These are phyloP conservation scores for Rhodotorula toruloides DNA, from an alignment of 768 basidiomycete species.

Conservation along the genomic window DNA sequence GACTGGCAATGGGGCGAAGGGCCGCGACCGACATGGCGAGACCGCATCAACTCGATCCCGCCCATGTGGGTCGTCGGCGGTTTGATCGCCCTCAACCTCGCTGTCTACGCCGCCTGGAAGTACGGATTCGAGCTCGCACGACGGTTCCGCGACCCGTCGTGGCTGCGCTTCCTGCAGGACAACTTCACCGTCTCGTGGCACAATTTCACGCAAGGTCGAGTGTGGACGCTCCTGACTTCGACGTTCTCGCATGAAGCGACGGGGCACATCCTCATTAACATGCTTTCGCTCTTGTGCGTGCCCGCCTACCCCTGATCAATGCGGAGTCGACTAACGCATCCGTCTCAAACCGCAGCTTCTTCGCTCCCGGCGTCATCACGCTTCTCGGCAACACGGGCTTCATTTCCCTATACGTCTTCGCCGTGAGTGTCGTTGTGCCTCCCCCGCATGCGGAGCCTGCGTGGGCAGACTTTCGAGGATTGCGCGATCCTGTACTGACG, in stretches of 20 bases:
- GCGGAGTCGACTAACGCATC: conserved; percentile 50
- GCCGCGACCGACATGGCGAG: conserved; percentile 2
- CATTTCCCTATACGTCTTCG: conserved; percentile 53
- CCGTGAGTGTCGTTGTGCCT: conserved; percentile 49
- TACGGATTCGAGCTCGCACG: conserved; percentile 18
- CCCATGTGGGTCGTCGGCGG: conserved; percentile 2
- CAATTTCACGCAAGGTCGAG: conserved; percentile 61
- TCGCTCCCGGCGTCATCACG: conserved; percentile 61
- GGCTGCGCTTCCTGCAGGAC: conserved; percentile 54
- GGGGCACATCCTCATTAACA: conserved; percentile 24
- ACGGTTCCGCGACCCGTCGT: conserved; percentile 46
- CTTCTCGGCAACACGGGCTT: conserved; percentile 56
- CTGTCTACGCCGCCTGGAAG: conserved; percentile 21
- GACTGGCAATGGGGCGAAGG: background rate
- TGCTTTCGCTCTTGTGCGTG: conserved; percentile 10
- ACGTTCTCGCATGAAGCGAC: conserved; percentile 55
- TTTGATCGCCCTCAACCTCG: conserved; percentile 16
- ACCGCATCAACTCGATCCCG: conserved; percentile 5
- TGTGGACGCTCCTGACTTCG: conserved; percentile 71
- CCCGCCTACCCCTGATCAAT: conserved; percentile 48
- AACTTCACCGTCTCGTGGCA: conserved; percentile 62
- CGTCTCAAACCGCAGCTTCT: conserved; percentile 49
- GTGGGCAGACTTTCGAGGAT: background rate
- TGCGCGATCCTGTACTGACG: background rate
- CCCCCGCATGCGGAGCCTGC: background rate